Conservation (phyloP, 192 early-diverging fungal species). For the Coemansia sp. region DNA sequence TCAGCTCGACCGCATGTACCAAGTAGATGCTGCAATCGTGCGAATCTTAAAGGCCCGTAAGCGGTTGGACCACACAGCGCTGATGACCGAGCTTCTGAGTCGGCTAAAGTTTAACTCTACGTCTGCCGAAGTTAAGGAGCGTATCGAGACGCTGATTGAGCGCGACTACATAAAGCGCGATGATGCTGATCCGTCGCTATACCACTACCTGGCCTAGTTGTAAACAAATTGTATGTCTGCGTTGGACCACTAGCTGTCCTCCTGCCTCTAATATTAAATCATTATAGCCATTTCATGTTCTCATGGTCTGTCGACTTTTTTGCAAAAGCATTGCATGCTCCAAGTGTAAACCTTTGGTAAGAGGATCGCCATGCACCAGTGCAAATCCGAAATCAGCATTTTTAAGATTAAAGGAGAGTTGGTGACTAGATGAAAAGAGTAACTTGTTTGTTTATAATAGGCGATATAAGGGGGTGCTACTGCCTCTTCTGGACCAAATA, state of each 20-base stretch:
- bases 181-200: constrained; percentile 78
- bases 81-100: constrained; percentile 83
- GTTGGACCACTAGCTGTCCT: not conserved
- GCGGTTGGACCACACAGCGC: constrained; percentile 72
- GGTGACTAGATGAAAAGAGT: not conserved
- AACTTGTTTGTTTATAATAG: not conserved
- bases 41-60: constrained; percentile 97
- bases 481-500: not conserved
- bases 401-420: not conserved
- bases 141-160: constrained; percentile 90
- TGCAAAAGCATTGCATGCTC: not conserved
- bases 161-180: constrained; percentile 94
- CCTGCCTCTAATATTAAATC: not conserved
- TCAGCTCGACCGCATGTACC: constrained; percentile 88
- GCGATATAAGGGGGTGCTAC: not conserved
- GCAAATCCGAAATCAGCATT: not conserved
- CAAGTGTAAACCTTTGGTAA: not conserved
- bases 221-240: not conserved
- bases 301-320: not conserved
- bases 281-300: not conserved
- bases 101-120: constrained; percentile 88
- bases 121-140: constrained; percentile 90
- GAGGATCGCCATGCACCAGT: not conserved
- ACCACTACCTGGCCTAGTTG: constrained; percentile 74
- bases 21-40: constrained; percentile 96